These are phyloP conservation scores for Calonectria montana DNA, from an alignment of 2,329 filamentous ascomycete species.

Conservation along the genomic window DNA sequence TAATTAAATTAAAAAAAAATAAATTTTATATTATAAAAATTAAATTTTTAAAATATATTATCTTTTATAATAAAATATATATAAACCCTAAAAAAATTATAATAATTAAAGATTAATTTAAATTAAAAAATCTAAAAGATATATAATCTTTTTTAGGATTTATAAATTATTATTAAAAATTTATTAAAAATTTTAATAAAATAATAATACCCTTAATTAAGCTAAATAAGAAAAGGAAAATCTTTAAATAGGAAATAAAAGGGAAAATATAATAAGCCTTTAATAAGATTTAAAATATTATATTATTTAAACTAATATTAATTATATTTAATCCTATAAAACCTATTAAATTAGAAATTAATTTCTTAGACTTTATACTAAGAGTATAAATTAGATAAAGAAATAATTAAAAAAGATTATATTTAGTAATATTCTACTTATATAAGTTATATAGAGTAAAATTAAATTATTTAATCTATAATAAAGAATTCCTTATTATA, in stretches of 20 bases:
- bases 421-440: conserved; percentile 27
- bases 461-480: too few relatives aligned
- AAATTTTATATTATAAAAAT: conserved; percentile 39
- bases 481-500: too few relatives aligned
- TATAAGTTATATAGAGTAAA: too few relatives aligned
- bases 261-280: too few relatives aligned
- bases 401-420: conserved; percentile 37
- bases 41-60: conserved; percentile 29
- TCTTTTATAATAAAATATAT: conserved; percentile 11
- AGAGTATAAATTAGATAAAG: conserved; percentile 20
- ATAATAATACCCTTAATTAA: conserved; percentile 7
- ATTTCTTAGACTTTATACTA: too few relatives aligned
- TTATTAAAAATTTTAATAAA: conserved; percentile 30
- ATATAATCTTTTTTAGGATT: conserved; percentile 23
- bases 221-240: conserved; percentile 24
- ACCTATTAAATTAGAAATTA: conserved; percentile 26
- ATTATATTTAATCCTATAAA: conserved; percentile 22
- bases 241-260: too few relatives aligned
- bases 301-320: conserved; percentile 14
- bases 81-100: conserved; percentile 31
- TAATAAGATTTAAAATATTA: too few relatives aligned
- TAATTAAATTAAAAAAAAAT: too few relatives aligned
- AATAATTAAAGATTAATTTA: conserved; percentile 6
- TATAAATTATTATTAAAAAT: conserved; percentile 29
- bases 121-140: too few relatives aligned